Evolutionary conservation across 441 rosid species (phyloP).

Genomic region (Populus tomentosa): DNA sequence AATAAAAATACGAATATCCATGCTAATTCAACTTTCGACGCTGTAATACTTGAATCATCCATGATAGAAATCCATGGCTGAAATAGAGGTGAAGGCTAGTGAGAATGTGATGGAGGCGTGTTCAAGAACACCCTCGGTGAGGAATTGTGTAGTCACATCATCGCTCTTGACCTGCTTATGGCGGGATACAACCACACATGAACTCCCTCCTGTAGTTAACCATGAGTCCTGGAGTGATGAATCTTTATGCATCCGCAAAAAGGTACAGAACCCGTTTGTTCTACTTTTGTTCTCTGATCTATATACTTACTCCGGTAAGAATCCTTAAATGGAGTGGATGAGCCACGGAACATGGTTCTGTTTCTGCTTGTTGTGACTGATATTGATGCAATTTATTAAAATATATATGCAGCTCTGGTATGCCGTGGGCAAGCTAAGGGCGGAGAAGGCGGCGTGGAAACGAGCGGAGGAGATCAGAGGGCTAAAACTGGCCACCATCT

Average conservation of each 20-base stretch:
- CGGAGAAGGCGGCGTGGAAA: constrained; percentile 83
- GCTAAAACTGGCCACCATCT: constrained; percentile 56
- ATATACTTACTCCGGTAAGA: neutral
- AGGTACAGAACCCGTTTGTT: constrained; percentile 32
- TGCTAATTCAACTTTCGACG: neutral
- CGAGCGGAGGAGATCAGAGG: constrained; percentile 45
- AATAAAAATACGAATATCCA: neutral
- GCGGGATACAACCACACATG: constrained; percentile 33
- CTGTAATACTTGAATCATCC: neutral
- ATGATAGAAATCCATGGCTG: constrained; percentile 74
- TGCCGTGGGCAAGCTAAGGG: constrained; percentile 80
- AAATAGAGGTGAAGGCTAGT: constrained; percentile 60
- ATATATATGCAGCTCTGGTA: constrained; percentile 64
- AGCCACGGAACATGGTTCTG: neutral
- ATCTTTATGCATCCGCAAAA: constrained; percentile 53
- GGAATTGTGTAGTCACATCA: constrained; percentile 76
- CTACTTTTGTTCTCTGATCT: neutral
- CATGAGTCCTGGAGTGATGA: constrained; percentile 85
- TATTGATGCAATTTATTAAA: neutral
- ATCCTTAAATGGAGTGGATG: neutral
- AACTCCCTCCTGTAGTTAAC: constrained; percentile 43
- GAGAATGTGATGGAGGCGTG: constrained; percentile 82
- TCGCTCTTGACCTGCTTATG: constrained; percentile 75
- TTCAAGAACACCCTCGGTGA: constrained; percentile 58
- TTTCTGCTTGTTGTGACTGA: neutral